Base-by-base conservation (phyloP, 768 basidiomycete species). In the Suillus decipiens region DNA sequence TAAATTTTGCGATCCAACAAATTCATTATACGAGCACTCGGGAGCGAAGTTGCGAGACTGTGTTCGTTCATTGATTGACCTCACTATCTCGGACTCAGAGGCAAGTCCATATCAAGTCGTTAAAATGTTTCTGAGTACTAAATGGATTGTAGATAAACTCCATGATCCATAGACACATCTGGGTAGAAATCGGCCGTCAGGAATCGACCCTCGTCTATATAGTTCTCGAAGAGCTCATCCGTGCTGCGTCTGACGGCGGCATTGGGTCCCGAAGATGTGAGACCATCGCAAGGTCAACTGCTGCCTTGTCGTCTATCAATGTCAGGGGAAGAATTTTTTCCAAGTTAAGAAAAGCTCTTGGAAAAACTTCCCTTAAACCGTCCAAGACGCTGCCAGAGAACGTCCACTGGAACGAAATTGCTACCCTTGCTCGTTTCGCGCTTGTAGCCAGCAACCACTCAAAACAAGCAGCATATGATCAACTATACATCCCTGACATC, bases 401-500 rank as follows among this genome's bases (percentile, higher is more conserved):
- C 71, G 77, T 83, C 2, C 86, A 88, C 64, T 93, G 92, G 90
- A 85, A 82, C 61, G 93, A 95, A 70, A 88, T 96, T 3, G 89
- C 92, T 0, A 89, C 89, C 1, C 79, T 96, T 42, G 81, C 90
- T 43, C 88, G 93, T 5, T 82, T 96, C n/a, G 80, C 84, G 47
- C 82, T 92, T 12, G 82, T 89, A 11, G 85, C 92, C 22, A 85
- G 88, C 58, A 88, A 91, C 65, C 85, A 88, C 54, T 82, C 86
- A 0, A 84, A 83, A 54, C 83, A 88, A 37, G 78, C 84, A 2
- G 80, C 82, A 14, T 86, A 89, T 64, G 86, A 84, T 59, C 90
- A 93, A 67, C 79, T 95, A 33, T 95, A 88, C 70, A 83, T 95
- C 5, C 90, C 95, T 0, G 95, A 97, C 72, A 80, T 92, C 37